Percentiles rank a stretch among this genome's conserved stretches.
phyloP scores from a whole-genome alignment of 805 yeast genomes.

The Barnettozyma sp. region DNA sequence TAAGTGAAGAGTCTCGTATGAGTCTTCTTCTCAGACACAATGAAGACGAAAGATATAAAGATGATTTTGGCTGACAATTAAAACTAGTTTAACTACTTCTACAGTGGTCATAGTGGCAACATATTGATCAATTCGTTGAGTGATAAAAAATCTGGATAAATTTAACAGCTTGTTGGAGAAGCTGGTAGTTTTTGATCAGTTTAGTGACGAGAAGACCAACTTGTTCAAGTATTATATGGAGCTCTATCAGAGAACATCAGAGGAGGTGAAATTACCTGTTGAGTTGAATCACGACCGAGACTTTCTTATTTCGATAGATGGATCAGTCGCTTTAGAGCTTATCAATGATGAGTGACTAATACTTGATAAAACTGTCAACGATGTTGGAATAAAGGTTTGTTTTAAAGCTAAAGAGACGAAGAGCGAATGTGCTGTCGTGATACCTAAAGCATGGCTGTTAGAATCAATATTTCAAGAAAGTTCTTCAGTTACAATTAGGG shows the following conservation, averaged over 20 bases:
- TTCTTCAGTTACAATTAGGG: no score
- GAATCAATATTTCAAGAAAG: no score
- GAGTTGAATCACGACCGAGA: conserved; percentile 17
- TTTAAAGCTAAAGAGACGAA: not conserved
- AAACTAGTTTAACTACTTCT: conserved; percentile 16
- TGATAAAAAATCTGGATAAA: conserved; percentile 11
- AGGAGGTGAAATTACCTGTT: conserved; percentile 4
- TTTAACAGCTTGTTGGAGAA: conserved; percentile 19
- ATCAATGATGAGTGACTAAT: conserved; percentile 16
- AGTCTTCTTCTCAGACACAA: no score
- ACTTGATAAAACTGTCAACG: conserved; percentile 3
- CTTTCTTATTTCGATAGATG: conserved; percentile 12
- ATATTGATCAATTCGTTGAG: conserved; percentile 15
- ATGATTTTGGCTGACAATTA: conserved; percentile 24
- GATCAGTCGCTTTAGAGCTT: conserved; percentile 10
- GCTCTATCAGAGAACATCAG: conserved; percentile 7
- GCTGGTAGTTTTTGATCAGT: conserved; percentile 21
- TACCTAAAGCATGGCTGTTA: conserved; percentile 4
- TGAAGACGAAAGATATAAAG: conserved; percentile 12
- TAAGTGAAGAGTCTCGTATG: no score
- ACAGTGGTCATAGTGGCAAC: conserved; percentile 15
- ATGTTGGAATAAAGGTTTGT: conserved; percentile 7
- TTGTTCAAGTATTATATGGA: conserved; percentile 17
- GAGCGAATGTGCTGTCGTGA: no score
- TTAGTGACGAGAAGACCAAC: conserved; percentile 16